Percentiles rank a stretch among this genome's conserved stretches.
Evolutionary conservation across 805 yeast genomes (phyloP).

Genomic region (Metschnikowia similis): DNA sequence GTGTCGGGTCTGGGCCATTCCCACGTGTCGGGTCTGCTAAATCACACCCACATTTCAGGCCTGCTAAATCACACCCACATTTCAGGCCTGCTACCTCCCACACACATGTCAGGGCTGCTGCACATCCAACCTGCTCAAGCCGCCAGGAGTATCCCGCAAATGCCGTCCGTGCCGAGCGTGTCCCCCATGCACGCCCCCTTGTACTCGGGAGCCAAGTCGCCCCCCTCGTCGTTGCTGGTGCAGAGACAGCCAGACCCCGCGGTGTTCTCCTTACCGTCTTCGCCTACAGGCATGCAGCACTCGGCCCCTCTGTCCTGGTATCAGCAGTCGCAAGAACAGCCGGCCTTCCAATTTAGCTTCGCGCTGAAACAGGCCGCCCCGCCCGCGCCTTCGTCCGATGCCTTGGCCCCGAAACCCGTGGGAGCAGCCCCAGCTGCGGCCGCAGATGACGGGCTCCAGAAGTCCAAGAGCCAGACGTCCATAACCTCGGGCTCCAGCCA

Average conservation of each 20-base stretch:
- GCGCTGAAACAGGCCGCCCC: neutral
- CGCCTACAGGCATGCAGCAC: constrained; percentile 21
- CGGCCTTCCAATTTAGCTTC: constrained; percentile 1
- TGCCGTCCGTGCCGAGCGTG: constrained; percentile 10
- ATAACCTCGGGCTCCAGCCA: constrained; percentile 20
- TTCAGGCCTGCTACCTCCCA: neutral
- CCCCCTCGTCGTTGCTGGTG: neutral
- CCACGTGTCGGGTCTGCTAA: no score
- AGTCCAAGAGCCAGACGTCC: constrained; percentile 26
- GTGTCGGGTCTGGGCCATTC: neutral
- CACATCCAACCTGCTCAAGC: constrained; percentile 2
- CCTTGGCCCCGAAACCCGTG: constrained; percentile 5
- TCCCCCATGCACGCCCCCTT: constrained; percentile 2
- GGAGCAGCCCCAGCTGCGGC: neutral
- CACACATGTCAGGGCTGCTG: constrained; percentile 1
- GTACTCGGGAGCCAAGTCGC: neutral
- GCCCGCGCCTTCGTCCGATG: constrained; percentile 15
- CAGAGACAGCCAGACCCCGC: constrained; percentile 17
- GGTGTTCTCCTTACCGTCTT: constrained; percentile 27
- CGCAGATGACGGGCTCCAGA: constrained; percentile 12
- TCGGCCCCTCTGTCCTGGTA: neutral
- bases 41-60: no score
- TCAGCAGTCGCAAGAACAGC: neutral
- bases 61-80: no score
- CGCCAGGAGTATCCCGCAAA: constrained; percentile 1